Base-by-base conservation (phyloP, 192 early-diverging fungal genomes). In the Backusella tuberculispora region DNA sequence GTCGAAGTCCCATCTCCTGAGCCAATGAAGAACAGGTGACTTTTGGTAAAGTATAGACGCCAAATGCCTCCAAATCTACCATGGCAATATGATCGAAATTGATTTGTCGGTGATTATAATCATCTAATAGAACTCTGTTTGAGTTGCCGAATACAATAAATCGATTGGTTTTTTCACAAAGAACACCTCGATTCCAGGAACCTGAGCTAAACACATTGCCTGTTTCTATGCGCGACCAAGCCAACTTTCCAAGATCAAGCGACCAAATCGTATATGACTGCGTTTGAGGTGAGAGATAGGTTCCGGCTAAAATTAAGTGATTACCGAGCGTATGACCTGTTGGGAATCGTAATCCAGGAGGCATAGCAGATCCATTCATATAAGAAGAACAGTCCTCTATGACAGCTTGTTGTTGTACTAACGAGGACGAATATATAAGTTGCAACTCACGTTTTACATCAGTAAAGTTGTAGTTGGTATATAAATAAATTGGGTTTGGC, bases 401-500 rank as follows among this genome's bases (percentile, higher is more conserved):
- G 46, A 85, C 82, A 70, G 86, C 83, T 34, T 84, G 83, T 37
- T 63, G 43, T 13, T 60, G 53, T 24, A 60, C 19, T 12, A 60
- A 26, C 0, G 38, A 74, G n/a, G 90, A 86, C 4, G 92, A 85
- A 44, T 78, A 84, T 21, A 95, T 81, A 21, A 90, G 75, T 81
- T 95, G 92, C 17, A 95, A 83, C 63, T 92, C 90, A 24, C 93
- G 88, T 76, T 90, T 89, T 43, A 94, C 93, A 40, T 91, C 85
- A 0, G 89, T 85, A 73, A 94, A 94, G 79, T 92, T 94, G 84
- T 92, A 92, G 81, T 94, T 94, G 74, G 92, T 92, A 78, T 94
- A 94, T 41, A 94, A 83, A 65, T 91, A 90, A 43, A 91, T 86
- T 8, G 87, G 88, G 63, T 89, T 87, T 29, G 87, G 80, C 29